Evolutionary conservation across 768 basidiomycete species (phyloP).

Genomic region (Tremella yokohamensis): DNA sequence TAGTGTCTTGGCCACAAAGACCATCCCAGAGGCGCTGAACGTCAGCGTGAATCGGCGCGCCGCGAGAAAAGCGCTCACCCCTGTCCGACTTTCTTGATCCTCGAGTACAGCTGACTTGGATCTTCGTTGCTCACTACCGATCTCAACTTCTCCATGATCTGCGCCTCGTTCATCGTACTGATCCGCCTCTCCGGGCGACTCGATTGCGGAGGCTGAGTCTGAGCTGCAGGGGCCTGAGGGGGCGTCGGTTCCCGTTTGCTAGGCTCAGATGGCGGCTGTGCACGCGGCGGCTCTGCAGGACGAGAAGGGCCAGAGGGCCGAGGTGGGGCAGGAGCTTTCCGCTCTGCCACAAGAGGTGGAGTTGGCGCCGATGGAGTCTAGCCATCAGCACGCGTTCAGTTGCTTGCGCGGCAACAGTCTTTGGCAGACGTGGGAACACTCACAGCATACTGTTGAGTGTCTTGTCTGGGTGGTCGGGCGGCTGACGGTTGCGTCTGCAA

Average conservation of each 20-base stretch:
- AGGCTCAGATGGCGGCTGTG: conserved; percentile 4
- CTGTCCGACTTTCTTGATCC: conserved; percentile 98
- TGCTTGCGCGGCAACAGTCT: background rate
- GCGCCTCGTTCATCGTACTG: conserved; percentile 92
- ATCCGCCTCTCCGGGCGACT: conserved; percentile 70
- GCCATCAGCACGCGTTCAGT: background rate
- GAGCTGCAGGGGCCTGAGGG: conserved; percentile 23
- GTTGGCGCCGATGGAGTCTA: conserved; percentile 5
- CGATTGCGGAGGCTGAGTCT: conserved; percentile 15
- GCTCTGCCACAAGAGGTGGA: conserved; percentile 41
- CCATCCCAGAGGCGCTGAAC: conserved; percentile 86
- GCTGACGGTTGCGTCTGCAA: background rate
- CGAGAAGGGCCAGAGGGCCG: conserved; percentile 16
- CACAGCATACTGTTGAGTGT: background rate
- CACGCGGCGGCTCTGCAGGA: conserved; percentile 9
- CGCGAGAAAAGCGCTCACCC: conserved; percentile 59
- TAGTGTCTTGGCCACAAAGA: conserved; percentile 91
- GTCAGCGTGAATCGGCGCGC: background rate
- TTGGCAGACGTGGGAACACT: background rate
- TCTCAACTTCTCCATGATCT: conserved; percentile 96
- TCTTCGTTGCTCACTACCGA: conserved; percentile 82
- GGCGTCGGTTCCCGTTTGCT: background rate
- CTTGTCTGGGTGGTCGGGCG: background rate
- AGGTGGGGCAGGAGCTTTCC: conserved; percentile 47
- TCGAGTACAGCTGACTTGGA: conserved; percentile 83